These are phyloP conservation scores for Nicotiana rustica DNA, from an alignment of 305 asterid genomes.

Conservation along the genomic window DNA sequence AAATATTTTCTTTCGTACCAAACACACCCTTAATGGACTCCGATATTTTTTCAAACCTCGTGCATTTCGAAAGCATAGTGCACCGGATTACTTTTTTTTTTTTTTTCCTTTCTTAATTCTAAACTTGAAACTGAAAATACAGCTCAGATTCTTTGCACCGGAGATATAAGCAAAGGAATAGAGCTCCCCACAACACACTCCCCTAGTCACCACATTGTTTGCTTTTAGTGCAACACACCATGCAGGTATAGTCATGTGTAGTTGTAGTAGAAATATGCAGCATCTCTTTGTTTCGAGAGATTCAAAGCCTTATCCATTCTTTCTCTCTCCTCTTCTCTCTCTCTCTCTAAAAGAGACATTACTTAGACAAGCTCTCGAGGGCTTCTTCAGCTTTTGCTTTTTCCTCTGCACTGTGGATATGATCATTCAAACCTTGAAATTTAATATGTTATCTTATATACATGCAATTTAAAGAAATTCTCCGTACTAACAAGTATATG, in stretches of 20 bases:
- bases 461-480: background rate
- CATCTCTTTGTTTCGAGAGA: background rate
- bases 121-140: slow-evolving; percentile 22
- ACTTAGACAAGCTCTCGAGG: slow-evolving; percentile 19
- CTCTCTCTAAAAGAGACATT: background rate
- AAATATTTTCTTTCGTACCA: too few species aligned
- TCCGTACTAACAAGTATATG: background rate
- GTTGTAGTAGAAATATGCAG: background rate
- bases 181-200: slow-evolving; percentile 33
- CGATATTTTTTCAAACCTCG: too few species aligned
- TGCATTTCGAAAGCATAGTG: too few species aligned
- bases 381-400: slow-evolving; percentile 1
- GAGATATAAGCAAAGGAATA: background rate
- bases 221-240: slow-evolving; percentile 42
- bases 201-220: slow-evolving; percentile 35
- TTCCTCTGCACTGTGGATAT: background rate
- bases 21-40: too few species aligned
- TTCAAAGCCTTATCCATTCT: slow-evolving; percentile 29
- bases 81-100: too few species aligned
- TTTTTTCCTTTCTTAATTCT: background rate
- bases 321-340: background rate
- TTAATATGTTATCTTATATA: background rate
- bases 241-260: slow-evolving; percentile 22
- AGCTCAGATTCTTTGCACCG: slow-evolving; percentile 41
- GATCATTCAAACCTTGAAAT: background rate